Evolutionary conservation across 148 eudicot genomes (phyloP).

Genomic region (Camellia sinensis): DNA sequence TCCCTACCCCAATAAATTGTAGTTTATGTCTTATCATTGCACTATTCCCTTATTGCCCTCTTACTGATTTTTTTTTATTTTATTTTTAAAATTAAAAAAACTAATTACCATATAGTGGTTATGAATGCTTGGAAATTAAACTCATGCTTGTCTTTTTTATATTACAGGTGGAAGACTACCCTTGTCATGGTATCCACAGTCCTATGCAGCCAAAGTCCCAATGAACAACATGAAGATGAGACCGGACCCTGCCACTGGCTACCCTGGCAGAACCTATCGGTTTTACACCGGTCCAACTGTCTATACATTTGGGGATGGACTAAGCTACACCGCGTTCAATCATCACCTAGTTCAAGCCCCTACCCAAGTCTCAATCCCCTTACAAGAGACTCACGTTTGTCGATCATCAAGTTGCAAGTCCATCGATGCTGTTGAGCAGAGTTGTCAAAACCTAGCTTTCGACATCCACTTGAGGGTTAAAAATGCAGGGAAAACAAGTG

Average conservation of each 20-base stretch:
- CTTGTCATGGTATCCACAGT: conserved; percentile 68
- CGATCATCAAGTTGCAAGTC: conserved; percentile 55
- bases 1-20: no score
- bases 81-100: no score
- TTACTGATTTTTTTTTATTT: no score
- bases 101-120: no score
- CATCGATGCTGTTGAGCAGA: conserved; percentile 46
- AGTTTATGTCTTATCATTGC: no score
- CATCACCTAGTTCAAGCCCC: conserved; percentile 65
- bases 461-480: conserved; percentile 56
- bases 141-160: background rate
- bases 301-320: conserved; percentile 57
- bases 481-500: conserved; percentile 54
- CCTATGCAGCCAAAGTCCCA: conserved; percentile 46
- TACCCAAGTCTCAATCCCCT: conserved; percentile 39
- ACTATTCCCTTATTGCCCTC: no score
- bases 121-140: no score
- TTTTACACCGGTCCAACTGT: conserved; percentile 63
- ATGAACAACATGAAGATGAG: conserved; percentile 87
- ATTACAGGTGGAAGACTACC: conserved; percentile 64
- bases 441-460: conserved; percentile 45
- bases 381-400: conserved; percentile 58
- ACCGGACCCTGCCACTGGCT: conserved; percentile 53
- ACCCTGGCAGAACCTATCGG: conserved; percentile 68
- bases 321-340: conserved; percentile 51